Conservation (phyloP, 805 yeast genomes). For the Starmerella roubikii region DNA sequence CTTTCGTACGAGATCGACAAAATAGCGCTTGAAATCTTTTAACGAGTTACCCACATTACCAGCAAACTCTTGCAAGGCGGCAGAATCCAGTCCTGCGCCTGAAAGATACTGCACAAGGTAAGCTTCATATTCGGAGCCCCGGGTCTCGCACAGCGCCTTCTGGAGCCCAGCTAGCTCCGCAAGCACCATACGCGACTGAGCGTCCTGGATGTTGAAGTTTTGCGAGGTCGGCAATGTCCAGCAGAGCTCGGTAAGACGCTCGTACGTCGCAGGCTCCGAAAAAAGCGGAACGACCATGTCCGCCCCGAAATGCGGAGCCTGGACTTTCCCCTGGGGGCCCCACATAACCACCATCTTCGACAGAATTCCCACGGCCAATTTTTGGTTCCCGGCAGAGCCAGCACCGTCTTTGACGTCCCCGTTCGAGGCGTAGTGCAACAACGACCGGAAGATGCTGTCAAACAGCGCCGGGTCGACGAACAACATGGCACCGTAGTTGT, state of each 20-base stretch:
- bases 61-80: conserved; percentile 14
- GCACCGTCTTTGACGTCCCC: conserved; percentile 33
- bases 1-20: conserved; percentile 12
- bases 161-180: conserved; percentile 62
- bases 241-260: conserved; percentile 49
- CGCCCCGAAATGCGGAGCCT: conserved; percentile 33
- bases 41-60: conserved; percentile 9
- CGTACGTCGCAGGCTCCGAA: conserved; percentile 48
- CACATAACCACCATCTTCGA: conserved; percentile 46
- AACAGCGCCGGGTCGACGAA: conserved; percentile 57
- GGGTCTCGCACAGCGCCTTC: conserved; percentile 43
- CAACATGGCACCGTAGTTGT: conserved; percentile 66
- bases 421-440: conserved; percentile 53
- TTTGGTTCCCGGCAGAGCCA: conserved; percentile 39
- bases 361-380: conserved; percentile 55
- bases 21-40: conserved; percentile 20
- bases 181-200: conserved; percentile 60
- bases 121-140: conserved; percentile 26
- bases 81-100: conserved; percentile 17
- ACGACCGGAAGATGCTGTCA: conserved; percentile 45
- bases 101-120: conserved; percentile 16
- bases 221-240: conserved; percentile 73
- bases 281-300: conserved; percentile 53
- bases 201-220: conserved; percentile 57
- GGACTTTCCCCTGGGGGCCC: conserved; percentile 49